These are phyloP conservation scores for Pseudonitzschia delicatissima DNA, from an alignment of 108 stramenopile genomes.

Conservation along the genomic window DNA sequence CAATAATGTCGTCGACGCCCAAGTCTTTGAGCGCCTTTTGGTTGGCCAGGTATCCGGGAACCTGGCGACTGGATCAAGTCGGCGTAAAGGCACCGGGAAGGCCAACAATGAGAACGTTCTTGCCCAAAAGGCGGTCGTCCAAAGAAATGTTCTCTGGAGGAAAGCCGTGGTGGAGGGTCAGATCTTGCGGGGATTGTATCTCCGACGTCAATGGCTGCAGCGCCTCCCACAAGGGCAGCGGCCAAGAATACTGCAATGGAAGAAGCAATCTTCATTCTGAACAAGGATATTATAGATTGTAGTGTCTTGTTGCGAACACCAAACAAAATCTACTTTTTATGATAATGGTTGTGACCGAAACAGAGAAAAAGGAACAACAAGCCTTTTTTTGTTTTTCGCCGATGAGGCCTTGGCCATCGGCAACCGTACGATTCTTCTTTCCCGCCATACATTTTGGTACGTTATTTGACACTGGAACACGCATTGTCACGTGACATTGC, in stretches of 20 bases:
- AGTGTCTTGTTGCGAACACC: background rate
- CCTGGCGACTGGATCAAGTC: conserved; percentile 70
- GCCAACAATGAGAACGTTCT: conserved; percentile 60
- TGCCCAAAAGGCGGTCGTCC: conserved; percentile 45
- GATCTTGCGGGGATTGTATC: conserved; percentile 29
- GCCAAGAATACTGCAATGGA: background rate
- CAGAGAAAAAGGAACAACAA: no score
- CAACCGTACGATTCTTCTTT: no score
- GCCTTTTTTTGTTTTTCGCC: background rate
- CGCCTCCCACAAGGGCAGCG: background rate
- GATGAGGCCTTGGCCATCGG: no score
- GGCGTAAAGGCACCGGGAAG: conserved; percentile 73
- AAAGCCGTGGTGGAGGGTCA: conserved; percentile 39
- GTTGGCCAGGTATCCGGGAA: conserved; percentile 55
- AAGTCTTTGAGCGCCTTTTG: conserved; percentile 48
- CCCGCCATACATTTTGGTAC: no score
- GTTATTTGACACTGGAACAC: no score
- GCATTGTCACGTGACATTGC: no score
- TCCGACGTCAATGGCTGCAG: conserved; percentile 28
- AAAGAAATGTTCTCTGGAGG: conserved; percentile 45
- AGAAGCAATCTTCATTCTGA: background rate
- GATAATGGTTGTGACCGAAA: no score
- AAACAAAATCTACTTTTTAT: no score
- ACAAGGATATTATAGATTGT: background rate
- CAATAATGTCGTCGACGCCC: conserved; percentile 61